Base-by-base conservation (phyloP, 805 yeast species). In the Kodamaea kakaduensis region DNA sequence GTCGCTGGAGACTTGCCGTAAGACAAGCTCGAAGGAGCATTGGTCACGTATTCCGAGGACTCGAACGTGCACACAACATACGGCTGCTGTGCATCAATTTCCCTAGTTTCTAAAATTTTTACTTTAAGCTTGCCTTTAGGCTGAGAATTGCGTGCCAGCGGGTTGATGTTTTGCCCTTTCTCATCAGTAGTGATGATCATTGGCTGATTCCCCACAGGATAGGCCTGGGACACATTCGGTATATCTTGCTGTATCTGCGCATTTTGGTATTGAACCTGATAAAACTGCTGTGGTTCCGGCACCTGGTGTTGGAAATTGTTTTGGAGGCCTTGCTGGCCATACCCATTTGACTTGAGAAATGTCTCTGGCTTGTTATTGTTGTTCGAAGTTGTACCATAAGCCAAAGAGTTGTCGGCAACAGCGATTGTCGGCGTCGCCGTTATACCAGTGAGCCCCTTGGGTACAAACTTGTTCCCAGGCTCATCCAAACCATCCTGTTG, bases 21-120 rank as follows among this genome's bases (percentile, higher is more conserved):
- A 17, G 73, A 67, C 18, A 33, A 19, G 21, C 39, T 36, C 33
- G 72, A 83, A 1, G 95, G 87, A 4, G 88, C 89, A 43, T 79
- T 78, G 17, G 95, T 80, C 41, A 90, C 88, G 45, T 81, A 84
- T 62, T 93, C 97, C 1, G 94, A 81, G 42, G 90, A 81, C 56
- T 87, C 95, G 65, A 84, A 88, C 8, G 95, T 83, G 59, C 94
- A 85, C 23, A 88, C 96, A 13, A 85, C 95, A 57, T 88, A 83
- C 3, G 96, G 96, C 47, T 76, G 84, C 3, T 90, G 69, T 54
- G 52, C 67, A 25, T 69, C 61, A 43, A 90, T 69, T 47, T 79
- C 81, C 40, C 70, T 73, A 2, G 96, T 97, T 58, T 86, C 90
- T 17, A 84, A 65, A 42, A 90, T 86, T 21, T 77, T 78, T 31